Evolutionary conservation across 208 protist species (phyloP).

Genomic region (Leishmania aethiopica): DNA sequence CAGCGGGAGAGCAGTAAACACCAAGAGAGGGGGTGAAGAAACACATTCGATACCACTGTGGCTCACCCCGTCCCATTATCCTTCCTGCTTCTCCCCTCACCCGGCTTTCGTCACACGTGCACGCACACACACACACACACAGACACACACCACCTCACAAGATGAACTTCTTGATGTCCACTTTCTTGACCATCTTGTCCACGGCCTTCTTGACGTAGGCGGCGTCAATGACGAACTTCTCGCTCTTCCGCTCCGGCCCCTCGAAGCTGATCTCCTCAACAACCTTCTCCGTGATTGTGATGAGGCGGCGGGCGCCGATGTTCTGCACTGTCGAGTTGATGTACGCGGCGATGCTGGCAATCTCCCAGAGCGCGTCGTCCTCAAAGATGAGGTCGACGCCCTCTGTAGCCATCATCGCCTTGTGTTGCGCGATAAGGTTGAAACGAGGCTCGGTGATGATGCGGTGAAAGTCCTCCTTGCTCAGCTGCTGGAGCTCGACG

Average conservation of each 20-base stretch:
- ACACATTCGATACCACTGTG: neutral
- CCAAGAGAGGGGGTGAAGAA: neutral
- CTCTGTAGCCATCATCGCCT: slow-evolving; percentile 96
- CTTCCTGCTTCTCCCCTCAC: neutral
- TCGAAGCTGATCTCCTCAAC: slow-evolving; percentile 97
- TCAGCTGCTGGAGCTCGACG: slow-evolving; percentile 97
- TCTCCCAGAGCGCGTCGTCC: slow-evolving; percentile 94
- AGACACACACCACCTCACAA: slow-evolving; percentile 41
- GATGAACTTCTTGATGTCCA: slow-evolving; percentile 94
- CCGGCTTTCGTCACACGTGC: neutral
- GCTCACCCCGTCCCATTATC: neutral
- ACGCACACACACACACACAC: neutral
- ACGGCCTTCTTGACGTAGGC: slow-evolving; percentile 92
- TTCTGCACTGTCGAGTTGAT: slow-evolving; percentile 98
- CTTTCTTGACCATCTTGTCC: slow-evolving; percentile 91
- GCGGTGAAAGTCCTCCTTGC: slow-evolving; percentile 95
- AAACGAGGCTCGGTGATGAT: slow-evolving; percentile 98
- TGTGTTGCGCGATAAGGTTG: slow-evolving; percentile 96
- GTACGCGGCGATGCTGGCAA: slow-evolving; percentile 94
- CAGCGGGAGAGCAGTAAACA: neutral
- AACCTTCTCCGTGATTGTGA: slow-evolving; percentile 97
- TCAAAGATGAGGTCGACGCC: slow-evolving; percentile 95
- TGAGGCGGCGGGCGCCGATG: slow-evolving; percentile 97
- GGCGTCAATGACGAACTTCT: slow-evolving; percentile 87
- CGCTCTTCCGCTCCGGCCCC: slow-evolving; percentile 82